These are phyloP conservation scores for Trametopsis cervina DNA, from an alignment of 768 basidiomycete species.

Conservation along the genomic window DNA sequence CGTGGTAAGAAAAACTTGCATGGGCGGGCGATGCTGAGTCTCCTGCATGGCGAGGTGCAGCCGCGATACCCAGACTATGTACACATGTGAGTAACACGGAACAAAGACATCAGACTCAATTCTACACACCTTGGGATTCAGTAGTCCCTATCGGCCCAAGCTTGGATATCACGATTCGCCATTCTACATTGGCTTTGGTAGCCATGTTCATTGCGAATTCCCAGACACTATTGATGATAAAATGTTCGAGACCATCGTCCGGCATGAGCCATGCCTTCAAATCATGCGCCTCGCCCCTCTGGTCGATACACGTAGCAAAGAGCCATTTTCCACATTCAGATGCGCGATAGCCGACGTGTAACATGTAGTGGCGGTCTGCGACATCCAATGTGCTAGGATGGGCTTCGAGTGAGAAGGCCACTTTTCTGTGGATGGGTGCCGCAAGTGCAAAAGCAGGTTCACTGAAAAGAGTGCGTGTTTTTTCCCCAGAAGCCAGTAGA, in stretches of 20 bases:
- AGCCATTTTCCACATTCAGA: slow-evolving; percentile 73
- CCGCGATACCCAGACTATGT: slow-evolving; percentile 62
- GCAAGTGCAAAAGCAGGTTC: slow-evolving; percentile 62
- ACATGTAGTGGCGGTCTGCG: slow-evolving; percentile 48
- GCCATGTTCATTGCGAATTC: slow-evolving; percentile 57
- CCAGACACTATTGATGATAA: slow-evolving; percentile 60
- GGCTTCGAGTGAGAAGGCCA: slow-evolving; percentile 33
- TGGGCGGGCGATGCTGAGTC: slow-evolving; percentile 36
- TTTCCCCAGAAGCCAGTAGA: slow-evolving; percentile 48
- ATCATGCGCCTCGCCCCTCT: slow-evolving; percentile 71
- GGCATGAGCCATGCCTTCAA: slow-evolving; percentile 59
- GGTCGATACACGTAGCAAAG: slow-evolving; percentile 65
- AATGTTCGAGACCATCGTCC: slow-evolving; percentile 33
- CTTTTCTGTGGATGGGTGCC: slow-evolving; percentile 18
- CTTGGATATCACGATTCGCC: slow-evolving; percentile 71
- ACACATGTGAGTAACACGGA: slow-evolving; percentile 37
- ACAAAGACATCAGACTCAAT: slow-evolving; percentile 3
- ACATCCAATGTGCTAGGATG: slow-evolving; percentile 41
- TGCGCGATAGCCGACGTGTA: slow-evolving; percentile 72
- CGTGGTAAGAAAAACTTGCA: slow-evolving; percentile 56
- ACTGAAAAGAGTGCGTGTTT: slow-evolving; percentile 50
- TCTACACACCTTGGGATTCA: slow-evolving; percentile 60
- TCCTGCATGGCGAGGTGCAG: slow-evolving; percentile 35
- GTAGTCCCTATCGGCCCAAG: slow-evolving; percentile 49
- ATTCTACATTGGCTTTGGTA: slow-evolving; percentile 64